These are phyloP conservation scores for Monilinia fructigena DNA, from an alignment of 2,329 filamentous ascomycete species.

Conservation along the genomic window DNA sequence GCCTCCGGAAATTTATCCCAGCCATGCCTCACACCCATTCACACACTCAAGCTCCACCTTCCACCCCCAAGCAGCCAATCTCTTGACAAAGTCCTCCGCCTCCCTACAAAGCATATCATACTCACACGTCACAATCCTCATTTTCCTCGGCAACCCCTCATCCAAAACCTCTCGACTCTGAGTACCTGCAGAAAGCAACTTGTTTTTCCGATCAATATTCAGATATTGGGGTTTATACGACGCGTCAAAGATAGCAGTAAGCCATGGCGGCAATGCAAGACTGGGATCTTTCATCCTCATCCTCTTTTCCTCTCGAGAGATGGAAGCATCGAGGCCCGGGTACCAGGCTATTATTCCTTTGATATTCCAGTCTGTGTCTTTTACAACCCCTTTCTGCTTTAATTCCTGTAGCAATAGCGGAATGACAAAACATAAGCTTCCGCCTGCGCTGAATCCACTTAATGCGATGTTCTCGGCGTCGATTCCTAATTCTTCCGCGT, in stretches of 20 bases:
- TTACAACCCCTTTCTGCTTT: slow-evolving; percentile 8
- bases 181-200: slow-evolving; percentile 24
- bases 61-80: slow-evolving; percentile 31
- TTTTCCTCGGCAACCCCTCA: slow-evolving; percentile 28
- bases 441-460: slow-evolving; percentile 50
- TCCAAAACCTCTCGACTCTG: slow-evolving; percentile 29
- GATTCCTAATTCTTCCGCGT: slow-evolving; percentile 28
- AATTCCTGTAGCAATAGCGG: slow-evolving; percentile 25
- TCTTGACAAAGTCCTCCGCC: slow-evolving; percentile 30
- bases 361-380: not conserved
- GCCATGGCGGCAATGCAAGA: slow-evolving; percentile 3
- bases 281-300: slow-evolving; percentile 10
- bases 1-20: slow-evolving; percentile 31
- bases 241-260: slow-evolving; percentile 26
- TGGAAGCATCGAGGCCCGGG: slow-evolving; percentile 23
- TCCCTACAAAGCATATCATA: slow-evolving; percentile 32
- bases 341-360: slow-evolving; percentile 19
- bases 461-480: slow-evolving; percentile 42
- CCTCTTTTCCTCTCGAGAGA: slow-evolving; percentile 19
- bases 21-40: slow-evolving; percentile 29
- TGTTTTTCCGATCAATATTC: slow-evolving; percentile 23
- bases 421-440: slow-evolving; percentile 29
- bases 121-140: slow-evolving; percentile 33
- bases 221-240: slow-evolving; percentile 27
- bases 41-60: slow-evolving; percentile 30